Base-by-base conservation (phyloP, 495 filamentous ascomycete genomes). In the Jackrogersella minutella region DNA sequence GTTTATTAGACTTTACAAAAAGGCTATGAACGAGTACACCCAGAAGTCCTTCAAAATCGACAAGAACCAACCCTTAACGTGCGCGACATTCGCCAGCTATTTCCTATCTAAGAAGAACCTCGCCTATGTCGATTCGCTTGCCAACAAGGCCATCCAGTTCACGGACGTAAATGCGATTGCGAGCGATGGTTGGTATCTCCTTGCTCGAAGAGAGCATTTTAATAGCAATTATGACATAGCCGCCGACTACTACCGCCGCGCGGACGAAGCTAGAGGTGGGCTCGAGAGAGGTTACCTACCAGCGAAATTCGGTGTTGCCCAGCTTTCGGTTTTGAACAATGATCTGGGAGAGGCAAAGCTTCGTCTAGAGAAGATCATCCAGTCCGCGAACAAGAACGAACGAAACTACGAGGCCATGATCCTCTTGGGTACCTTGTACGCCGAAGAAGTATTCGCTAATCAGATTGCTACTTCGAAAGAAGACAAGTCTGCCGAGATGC, bases 111-210 rank as follows among this genome's bases (percentile, higher is more conserved):
- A 88, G 60, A 95, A 91, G 73, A 82, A 84, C 2, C 89, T 91
- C 73, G 66, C 84, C 1, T 90, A 90, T 46, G 94, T 95, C 8
- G 94, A 99, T 62, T 84, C 84, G 9, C 84, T 98, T 7, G 91
- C 95, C 24, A 90, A 93, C 73, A 95, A 94, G 75, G 93, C 96
- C 1, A 97, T 98, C 63, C 91, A 97, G 71, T 86, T 91, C 60
- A 97, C 94, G 2, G 95, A 99, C 73, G 93, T 97, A 63, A 93
- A 96, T 76, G 89, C 91, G 10, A 91, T 98, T 73, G 93, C 93
- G 1, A 97, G 93, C 74, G 95, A 99, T 70, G 95, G 94, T 17
- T 97, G 93, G 93, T 98, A 97, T 77, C 78, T 97, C 3, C 87
- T 98, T 11, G 95, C 91, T 10, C 83, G 93, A 41, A 97, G 96